Evolutionary conservation across 441 rosid genomes (phyloP).

Genomic region (Aquilaria agallochum): DNA sequence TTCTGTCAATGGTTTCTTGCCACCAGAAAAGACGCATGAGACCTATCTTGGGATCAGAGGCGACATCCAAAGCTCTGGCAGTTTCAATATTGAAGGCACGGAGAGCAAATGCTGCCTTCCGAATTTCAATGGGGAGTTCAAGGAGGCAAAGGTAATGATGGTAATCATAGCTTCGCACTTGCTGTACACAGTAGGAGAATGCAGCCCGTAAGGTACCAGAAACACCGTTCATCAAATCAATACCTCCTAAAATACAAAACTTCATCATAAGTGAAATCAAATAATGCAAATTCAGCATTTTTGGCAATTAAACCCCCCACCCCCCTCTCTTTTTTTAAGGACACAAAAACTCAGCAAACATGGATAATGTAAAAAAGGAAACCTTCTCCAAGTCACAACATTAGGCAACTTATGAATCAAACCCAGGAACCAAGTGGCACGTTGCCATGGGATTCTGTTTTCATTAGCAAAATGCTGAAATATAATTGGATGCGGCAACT

Average conservation of each 20-base stretch:
- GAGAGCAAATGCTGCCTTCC: slow-evolving; percentile 82
- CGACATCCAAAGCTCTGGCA: slow-evolving; percentile 86
- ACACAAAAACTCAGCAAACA: too few relatives aligned
- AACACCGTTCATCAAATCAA: slow-evolving; percentile 49
- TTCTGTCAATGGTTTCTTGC: slow-evolving; percentile 87
- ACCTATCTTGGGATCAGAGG: slow-evolving; percentile 84
- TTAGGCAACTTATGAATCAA: too few relatives aligned
- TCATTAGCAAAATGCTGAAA: too few relatives aligned
- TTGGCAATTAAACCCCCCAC: background rate
- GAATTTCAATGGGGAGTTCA: slow-evolving; percentile 65
- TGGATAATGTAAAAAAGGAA: too few relatives aligned
- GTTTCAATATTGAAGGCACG: slow-evolving; percentile 87
- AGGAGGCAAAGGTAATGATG: slow-evolving; percentile 97
- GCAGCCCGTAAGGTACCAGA: slow-evolving; percentile 57
- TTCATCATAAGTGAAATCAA: background rate
- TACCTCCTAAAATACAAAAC: slow-evolving; percentile 23
- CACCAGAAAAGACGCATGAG: slow-evolving; percentile 91
- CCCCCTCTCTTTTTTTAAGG: too few relatives aligned
- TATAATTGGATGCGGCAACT: too few relatives aligned
- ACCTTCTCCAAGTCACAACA: too few relatives aligned
- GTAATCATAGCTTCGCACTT: slow-evolving; percentile 84
- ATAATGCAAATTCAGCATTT: background rate
- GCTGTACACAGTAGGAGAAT: slow-evolving; percentile 77
- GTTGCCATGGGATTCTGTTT: too few relatives aligned
- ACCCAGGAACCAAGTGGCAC: too few relatives aligned